phyloP scores from a whole-genome alignment of 805 yeast species.

The Grigorovia yakushimaensis region DNA sequence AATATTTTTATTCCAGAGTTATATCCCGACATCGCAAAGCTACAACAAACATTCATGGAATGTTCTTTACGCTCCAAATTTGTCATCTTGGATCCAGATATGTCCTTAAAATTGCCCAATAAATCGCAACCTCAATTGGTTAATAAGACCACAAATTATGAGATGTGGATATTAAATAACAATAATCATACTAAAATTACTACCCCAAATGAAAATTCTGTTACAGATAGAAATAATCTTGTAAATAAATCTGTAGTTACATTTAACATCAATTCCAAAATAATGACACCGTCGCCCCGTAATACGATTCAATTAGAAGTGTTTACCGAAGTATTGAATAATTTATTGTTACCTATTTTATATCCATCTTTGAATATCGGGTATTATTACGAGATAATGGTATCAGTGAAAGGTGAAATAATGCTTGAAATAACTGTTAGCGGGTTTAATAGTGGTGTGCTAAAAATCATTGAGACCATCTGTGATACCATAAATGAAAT shows the following conservation, averaged over 20 bases:
- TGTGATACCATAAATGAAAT: conserved; percentile 21
- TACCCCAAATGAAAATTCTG: too few species aligned
- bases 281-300: conserved; percentile 27
- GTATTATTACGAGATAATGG: conserved; percentile 45
- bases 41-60: conserved; percentile 13
- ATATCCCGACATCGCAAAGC: conserved; percentile 10
- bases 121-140: conserved; percentile 31
- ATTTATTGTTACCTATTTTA: conserved; percentile 31
- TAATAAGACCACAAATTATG: conserved; percentile 29
- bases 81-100: conserved; percentile 27
- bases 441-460: conserved; percentile 41
- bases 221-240: conserved; percentile 14
- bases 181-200: too few species aligned
- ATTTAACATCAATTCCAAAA: conserved; percentile 34
- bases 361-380: conserved; percentile 50
- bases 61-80: conserved; percentile 16
- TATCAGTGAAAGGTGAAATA: conserved; percentile 46
- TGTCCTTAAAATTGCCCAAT: conserved; percentile 22
- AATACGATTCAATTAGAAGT: conserved; percentile 45
- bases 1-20: conserved; percentile 12
- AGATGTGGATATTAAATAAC: conserved; percentile 37
- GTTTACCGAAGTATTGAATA: conserved; percentile 38
- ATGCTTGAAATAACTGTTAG: conserved; percentile 42
- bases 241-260: conserved; percentile 27
- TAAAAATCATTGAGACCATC: conserved; percentile 28